Evolutionary conservation across 129 eudicot species (phyloP), one percentile per base, ranked within the genome.

Genomic region (Chrysanthemum seticuspe): DNA sequence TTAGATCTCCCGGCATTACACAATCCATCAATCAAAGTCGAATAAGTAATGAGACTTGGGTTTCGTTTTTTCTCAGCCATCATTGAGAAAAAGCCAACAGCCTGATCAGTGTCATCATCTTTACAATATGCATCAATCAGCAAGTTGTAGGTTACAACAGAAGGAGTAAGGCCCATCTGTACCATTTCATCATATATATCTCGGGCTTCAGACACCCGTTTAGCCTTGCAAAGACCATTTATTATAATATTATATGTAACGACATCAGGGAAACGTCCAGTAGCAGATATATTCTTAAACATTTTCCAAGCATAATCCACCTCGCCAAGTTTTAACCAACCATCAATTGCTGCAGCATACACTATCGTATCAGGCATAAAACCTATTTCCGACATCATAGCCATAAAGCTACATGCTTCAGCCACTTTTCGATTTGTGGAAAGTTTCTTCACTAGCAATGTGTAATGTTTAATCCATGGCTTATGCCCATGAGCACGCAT

Each of bases 391-490:
- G 71, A 78, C 91, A 93, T 86, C 70, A 72, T 76, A 57, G 79
- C 16, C 16, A 93, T 85, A 78, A 87, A 93, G 69, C 67, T 75
- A 73, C 74, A 80, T 23, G 97, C 88, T 74, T 90, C 92, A 56
- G 65, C 55, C 51, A 79, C 86, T 79, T 78, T 85, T 21, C 83
- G 76, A 69, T 73, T 76, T 50, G 57, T 51, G 55, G 92, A 93
- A 4, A 93, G 87, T 57, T 84, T 81, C 69, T 80, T 87, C 21
- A 87, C 86, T 45, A 93, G 96, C 65, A 86, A 61, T 0, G 98
- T 93, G 76, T 83, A 83, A 75, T 89, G 72, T 69, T 93, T 93
- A 71, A 87, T 90, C 98, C 98, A 93, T 4, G 98, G 97, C 21
- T 85, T 86, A 68, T 93, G 92, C 74, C 96, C 92, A 67, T 81